Base-by-base conservation (phyloP, 805 yeast genomes). In the Candida taoyuanica region DNA sequence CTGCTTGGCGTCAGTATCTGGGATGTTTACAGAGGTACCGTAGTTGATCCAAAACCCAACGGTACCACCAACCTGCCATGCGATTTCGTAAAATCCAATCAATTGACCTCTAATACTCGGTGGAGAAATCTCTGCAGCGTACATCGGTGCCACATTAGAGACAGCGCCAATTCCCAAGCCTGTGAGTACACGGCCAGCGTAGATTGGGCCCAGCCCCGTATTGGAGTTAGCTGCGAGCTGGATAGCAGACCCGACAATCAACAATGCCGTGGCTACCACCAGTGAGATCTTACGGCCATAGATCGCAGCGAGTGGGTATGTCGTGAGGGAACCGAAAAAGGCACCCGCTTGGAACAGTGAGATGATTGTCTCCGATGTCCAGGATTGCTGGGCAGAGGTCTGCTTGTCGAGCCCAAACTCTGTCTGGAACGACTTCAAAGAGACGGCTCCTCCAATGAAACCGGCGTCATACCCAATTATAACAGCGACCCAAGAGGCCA, bases 401-500 rank as follows among this genome's bases (percentile, higher is more conserved):
- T 56, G 56, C 6, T 49, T 38, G 38, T 57, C 65, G 31, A 72
- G 46, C 13, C 68, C 71, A 50, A 74, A 74, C 48, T 70, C 75
- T 3, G 43, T 36, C 40, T 59, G 50, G 52, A 74, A 74, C 3
- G 74, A 66, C 7, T 52, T 57, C 31, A 74, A 55, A 1, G 71
- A 56, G n/a, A 71, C 67, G 5, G 74, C 68, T n/a, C 74, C 72
- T 9, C 78, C 79, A 34, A 73, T 70, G 53, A 71, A 73, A 6
- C 77, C 78, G 27, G 76, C 69, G 47, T 74, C 80, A 50, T 74
- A 74, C 12, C 79, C 79, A 39, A 73, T 70, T 39, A 70, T 65
- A 17, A 70, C 59, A 12, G 78, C 74, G 6, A 73, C 78, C 48
- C 52, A 46, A 23, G 68, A 58, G 2, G 73, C 67, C 5, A 74